Evolutionary conservation across 2,329 filamentous ascomycete species (phyloP), one percentile per base, ranked within the genome.

Genomic region (Cercospora citrullina): DNA sequence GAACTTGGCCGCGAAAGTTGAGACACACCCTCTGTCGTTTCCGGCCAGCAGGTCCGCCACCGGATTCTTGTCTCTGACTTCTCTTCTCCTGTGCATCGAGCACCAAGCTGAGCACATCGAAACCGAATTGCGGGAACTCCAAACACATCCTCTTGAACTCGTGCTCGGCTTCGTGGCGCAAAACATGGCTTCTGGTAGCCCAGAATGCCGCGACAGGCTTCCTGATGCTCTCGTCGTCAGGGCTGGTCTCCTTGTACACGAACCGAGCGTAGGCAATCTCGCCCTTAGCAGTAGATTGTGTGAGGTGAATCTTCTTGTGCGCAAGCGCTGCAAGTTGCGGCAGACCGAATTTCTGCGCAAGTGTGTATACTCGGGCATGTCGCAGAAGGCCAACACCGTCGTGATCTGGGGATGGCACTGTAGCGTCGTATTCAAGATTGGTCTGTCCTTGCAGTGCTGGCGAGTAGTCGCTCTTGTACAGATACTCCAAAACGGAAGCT

Each of bases 231-330:
- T 81, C 82, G 79, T 96, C 92, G 69, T 91, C 87, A 60, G 84
- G 80, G 64, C 81, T 80, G 10, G 91, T 95, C 80, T 92, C 88
- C 69, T 87, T 88, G 83, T 97, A 97, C 33, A 96, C 91, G 81
- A 93, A 97, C 78, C 93, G 89, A 8, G 94, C 94, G 80, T 97
- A 97, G 28, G 90, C 88, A 76, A 97, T 94, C 84, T 97, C 94
- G 79, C 93, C 94, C 81, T 90, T 90, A 39, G 93, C 92, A 0
- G 91, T 96, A 55, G 90, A 92, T 77, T 93, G 90, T 75, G 96
- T 91, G 78, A 92, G 92, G 83, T 97, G 93, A 75, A 97, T 97
- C 84, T 97, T 97, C 78, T 87, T 89, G 78, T 91, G 91, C 2
- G 93, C 90, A 30, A 97, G 88, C 18, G 85, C 87, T 80, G 91